Evolutionary conservation across 139 green algal genomes (phyloP).

Genomic region (Coelastrella sp.): DNA sequence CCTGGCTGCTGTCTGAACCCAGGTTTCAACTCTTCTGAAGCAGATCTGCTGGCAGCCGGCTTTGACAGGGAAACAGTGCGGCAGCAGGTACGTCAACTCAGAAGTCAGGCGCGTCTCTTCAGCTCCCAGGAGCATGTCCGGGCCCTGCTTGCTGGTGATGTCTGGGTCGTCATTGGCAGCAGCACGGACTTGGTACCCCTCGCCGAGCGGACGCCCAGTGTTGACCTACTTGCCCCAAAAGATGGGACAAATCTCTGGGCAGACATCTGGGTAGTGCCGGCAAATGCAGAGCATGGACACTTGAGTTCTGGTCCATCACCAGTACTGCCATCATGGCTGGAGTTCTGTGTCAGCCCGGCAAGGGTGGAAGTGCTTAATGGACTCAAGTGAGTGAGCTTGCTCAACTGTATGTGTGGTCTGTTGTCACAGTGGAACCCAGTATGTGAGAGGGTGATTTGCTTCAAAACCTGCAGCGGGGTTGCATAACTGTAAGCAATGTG

Average conservation of each 20-base stretch:
- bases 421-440: neutral
- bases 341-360: constrained; percentile 71
- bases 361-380: constrained; percentile 25
- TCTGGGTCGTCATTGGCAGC: constrained; percentile 78
- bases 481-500: no score
- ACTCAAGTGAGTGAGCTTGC: constrained; percentile 15
- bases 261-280: constrained; percentile 81
- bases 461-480: neutral
- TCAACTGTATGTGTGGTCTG: no score
- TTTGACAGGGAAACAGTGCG: constrained; percentile 41
- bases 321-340: constrained; percentile 82
- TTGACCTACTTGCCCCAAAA: constrained; percentile 70
- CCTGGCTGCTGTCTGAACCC: neutral
- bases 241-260: constrained; percentile 82
- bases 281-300: constrained; percentile 55
- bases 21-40: constrained; percentile 59
- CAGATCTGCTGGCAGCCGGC: constrained; percentile 56
- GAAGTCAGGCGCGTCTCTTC: constrained; percentile 71
- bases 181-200: constrained; percentile 67
- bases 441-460: no score
- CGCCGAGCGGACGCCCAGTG: constrained; percentile 51
- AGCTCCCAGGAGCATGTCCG: constrained; percentile 74
- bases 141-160: constrained; percentile 77
- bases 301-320: constrained; percentile 65
- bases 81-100: constrained; percentile 55